Conservation (phyloP, 306 rosid species). For the Prosopis cineraria region DNA sequence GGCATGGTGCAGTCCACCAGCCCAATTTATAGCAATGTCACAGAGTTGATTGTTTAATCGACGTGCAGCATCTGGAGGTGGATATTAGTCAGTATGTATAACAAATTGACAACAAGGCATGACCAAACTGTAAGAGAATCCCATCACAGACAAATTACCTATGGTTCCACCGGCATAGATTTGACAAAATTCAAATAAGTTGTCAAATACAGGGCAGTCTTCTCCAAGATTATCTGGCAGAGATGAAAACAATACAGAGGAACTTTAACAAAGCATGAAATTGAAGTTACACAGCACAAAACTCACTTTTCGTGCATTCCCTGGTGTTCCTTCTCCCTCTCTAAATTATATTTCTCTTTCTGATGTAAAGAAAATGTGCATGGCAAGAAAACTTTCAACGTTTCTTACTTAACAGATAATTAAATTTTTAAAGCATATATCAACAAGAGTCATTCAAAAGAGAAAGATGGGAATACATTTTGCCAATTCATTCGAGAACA, state of each 20-base stretch:
- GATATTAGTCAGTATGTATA: constrained; percentile 25
- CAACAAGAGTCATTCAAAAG: neutral
- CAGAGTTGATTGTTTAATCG: constrained; percentile 90
- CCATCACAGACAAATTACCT: constrained; percentile 20
- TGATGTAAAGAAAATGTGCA: neutral
- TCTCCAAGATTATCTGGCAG: constrained; percentile 95
- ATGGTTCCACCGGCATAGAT: too few relatives aligned
- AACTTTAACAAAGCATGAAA: constrained; percentile 22
- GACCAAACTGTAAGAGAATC: constrained; percentile 16
- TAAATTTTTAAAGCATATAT: constrained; percentile 3
- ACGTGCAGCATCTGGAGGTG: constrained; percentile 73
- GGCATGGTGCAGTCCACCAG: constrained; percentile 56
- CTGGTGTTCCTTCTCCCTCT: constrained; percentile 4
- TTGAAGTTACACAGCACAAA: constrained; percentile 14
- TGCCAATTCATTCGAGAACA: constrained; percentile 72
- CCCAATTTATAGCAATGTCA: constrained; percentile 97
- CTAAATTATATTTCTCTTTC: neutral
- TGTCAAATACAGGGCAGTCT: neutral
- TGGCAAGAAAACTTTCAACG: neutral
- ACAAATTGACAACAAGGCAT: constrained; percentile 16
- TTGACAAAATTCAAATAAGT: too few relatives aligned
- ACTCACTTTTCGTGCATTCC: neutral
- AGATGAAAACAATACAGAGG: constrained; percentile 20
- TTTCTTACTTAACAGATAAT: neutral
- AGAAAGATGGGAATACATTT: constrained; percentile 55